Base-by-base conservation (phyloP, 306 rosid genomes). In the Aeschynomene evenia region DNA sequence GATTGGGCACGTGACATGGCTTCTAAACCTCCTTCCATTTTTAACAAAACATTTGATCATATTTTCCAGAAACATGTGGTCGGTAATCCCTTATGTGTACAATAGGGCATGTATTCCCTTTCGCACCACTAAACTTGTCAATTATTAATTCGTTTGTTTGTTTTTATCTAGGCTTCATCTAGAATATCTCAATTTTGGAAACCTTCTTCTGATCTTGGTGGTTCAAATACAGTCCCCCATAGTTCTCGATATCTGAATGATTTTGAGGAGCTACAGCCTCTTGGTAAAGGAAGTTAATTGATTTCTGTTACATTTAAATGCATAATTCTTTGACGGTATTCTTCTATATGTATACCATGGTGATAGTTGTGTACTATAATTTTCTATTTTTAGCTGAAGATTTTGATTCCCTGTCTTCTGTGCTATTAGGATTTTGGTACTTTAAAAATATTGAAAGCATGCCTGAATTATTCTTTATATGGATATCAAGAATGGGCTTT, bases 181-280 rank as follows among this genome's bases (percentile, higher is more conserved):
- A 77, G 67, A 61, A 34, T 83, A 71, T 85, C 96, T 64, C 80
- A 86, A 67, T 87, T 93, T 74, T 90, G 97, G 98, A 89, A 83
- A 57, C 84, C 86, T 48, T 42, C 72, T 3, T 77, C 92, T 82
- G 96, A 81, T 77, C 66, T 82, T 77, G 97, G 85, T 58, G 86
- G 82, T 70, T 77, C 91, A 64, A 74, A 76, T 59, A 70, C 88
- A 66, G 74, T 85, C 73, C 80, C 80, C 33, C 84, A 64, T 16
- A 86, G 87, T 79, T 93, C 98, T 79, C 86, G 98, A 42, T 93
- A 90, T 85, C 81, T 90, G 72, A 90, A 81, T 84, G 98, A 93
- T 82, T 93, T 93, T 77, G 98, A 93, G 88, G 97, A 88, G 89
- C 86, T 90, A 81, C 85, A 68, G 15, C 70, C 97, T 63, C 94